Evolutionary conservation across 805 yeast species (phyloP).

Genomic region (Wickerhamomyces bisporus): DNA sequence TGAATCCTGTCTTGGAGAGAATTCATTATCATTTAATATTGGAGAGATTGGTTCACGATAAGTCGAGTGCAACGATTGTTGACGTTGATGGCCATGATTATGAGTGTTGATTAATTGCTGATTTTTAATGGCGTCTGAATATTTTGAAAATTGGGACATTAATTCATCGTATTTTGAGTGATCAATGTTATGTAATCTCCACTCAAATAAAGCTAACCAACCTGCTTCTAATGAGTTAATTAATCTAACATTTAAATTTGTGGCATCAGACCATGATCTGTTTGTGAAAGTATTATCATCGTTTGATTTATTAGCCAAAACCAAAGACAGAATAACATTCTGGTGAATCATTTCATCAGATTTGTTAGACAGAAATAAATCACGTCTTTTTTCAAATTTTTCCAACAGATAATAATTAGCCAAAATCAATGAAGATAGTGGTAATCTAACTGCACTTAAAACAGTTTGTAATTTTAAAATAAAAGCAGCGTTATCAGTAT

Average conservation of each 20-base stretch:
- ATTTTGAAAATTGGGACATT: conserved; percentile 19
- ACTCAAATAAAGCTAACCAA: conserved; percentile 60
- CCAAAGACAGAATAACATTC: conserved; percentile 60
- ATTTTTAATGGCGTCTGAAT: conserved; percentile 17
- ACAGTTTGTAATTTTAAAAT: conserved; percentile 60
- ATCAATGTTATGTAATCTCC: conserved; percentile 46
- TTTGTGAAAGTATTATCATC: conserved; percentile 96
- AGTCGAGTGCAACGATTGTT: conserved; percentile 5
- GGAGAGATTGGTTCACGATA: conserved; percentile 19
- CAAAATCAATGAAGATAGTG: conserved; percentile 73
- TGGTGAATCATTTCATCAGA: conserved; percentile 39
- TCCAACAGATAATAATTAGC: conserved; percentile 77
- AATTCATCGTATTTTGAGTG: conserved; percentile 22
- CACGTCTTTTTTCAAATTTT: conserved; percentile 38
- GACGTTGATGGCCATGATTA: conserved; percentile 2
- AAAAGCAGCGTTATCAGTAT: conserved; percentile 39
- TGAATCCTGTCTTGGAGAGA: conserved; percentile 15
- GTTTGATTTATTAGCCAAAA: conserved; percentile 88
- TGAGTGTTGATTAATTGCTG: conserved; percentile 19
- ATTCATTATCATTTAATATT: conserved; percentile 11
- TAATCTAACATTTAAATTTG: conserved; percentile 59
- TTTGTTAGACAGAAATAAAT: conserved; percentile 25
- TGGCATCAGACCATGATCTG: conserved; percentile 94
- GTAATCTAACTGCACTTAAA: conserved; percentile 81
- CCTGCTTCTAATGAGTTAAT: conserved; percentile 65